Conservation (phyloP, 805 yeast genomes). For the Maudiozyma bulderi region DNA sequence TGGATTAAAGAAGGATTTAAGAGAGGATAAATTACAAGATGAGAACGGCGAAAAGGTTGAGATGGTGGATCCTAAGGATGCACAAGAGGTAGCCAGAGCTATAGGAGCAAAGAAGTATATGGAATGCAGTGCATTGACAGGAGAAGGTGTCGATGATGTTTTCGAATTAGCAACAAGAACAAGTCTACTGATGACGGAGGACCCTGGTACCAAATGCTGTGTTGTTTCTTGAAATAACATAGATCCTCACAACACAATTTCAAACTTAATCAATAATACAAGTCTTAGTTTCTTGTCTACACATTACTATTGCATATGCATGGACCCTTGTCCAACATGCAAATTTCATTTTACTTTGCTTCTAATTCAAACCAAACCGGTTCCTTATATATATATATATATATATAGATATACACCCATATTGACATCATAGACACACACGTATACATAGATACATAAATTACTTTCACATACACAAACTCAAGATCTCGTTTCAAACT, state of each 20-base stretch:
- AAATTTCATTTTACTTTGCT: no score
- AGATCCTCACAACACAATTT: neutral
- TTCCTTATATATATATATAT: no score
- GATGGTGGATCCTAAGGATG: slow-evolving; percentile 47
- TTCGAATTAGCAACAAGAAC: slow-evolving; percentile 87
- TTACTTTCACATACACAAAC: no score
- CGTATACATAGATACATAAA: no score
- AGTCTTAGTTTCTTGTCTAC: no score
- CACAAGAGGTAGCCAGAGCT: slow-evolving; percentile 58
- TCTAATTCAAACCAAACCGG: no score
- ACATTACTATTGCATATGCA: no score
- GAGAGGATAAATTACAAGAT: slow-evolving; percentile 30
- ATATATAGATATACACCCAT: no score
- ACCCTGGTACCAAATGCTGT: slow-evolving; percentile 33
- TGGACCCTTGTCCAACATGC: no score
- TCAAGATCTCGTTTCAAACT: no score
- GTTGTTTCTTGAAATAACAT: slow-evolving; percentile 18
- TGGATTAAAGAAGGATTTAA: slow-evolving; percentile 76
- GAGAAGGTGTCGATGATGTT: slow-evolving; percentile 91
- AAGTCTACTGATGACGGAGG: slow-evolving; percentile 50
- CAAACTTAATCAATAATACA: no score
- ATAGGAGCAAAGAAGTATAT: slow-evolving; percentile 78
- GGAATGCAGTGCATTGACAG: slow-evolving; percentile 87
- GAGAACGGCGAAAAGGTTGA: slow-evolving; percentile 27
- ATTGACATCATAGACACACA: no score